Conservation (phyloP, 495 filamentous ascomycete species). For the Podospora fimiseda region DNA sequence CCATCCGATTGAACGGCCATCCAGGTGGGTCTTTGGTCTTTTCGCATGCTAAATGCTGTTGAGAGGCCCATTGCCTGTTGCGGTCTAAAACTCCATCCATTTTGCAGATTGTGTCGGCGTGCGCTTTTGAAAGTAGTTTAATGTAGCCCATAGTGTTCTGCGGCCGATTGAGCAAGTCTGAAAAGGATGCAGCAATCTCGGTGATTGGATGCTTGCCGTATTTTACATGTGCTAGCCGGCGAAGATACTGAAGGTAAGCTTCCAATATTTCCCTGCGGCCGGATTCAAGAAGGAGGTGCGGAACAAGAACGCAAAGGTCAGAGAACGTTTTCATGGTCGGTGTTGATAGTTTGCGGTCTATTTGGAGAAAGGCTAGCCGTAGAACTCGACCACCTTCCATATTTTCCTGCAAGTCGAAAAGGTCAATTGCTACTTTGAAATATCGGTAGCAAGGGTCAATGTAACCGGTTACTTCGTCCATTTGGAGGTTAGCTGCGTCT, state of each 20-base stretch:
- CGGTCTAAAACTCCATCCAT: slow-evolving; percentile 13
- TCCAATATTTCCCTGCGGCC: slow-evolving; percentile 17
- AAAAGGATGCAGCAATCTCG: slow-evolving; percentile 18
- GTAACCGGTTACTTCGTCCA: slow-evolving; percentile 19
- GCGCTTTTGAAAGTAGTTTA: slow-evolving; percentile 19
- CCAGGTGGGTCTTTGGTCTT: slow-evolving; percentile 5
- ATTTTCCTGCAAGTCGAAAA: slow-evolving; percentile 23
- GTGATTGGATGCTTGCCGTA: slow-evolving; percentile 22
- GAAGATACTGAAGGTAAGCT: slow-evolving; percentile 21
- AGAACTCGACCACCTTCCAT: slow-evolving; percentile 21
- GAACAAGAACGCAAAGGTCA: slow-evolving; percentile 25
- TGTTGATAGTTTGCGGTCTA: slow-evolving; percentile 19
- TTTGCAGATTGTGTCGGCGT: slow-evolving; percentile 21
- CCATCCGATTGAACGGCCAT: background rate
- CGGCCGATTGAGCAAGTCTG: slow-evolving; percentile 14
- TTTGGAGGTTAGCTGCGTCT: slow-evolving; percentile 13
- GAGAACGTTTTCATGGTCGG: slow-evolving; percentile 25
- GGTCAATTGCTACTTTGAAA: slow-evolving; percentile 26
- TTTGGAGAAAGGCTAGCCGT: slow-evolving; percentile 26
- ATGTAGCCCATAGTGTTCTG: slow-evolving; percentile 25
- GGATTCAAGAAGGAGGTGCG: slow-evolving; percentile 23
- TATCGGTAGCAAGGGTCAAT: slow-evolving; percentile 26
- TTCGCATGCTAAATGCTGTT: slow-evolving; percentile 24
- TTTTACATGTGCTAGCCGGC: slow-evolving; percentile 13
- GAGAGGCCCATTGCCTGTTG: slow-evolving; percentile 20